Base-by-base conservation (phyloP, 2,329 filamentous ascomycete genomes). In the Ophiostoma sp. region DNA sequence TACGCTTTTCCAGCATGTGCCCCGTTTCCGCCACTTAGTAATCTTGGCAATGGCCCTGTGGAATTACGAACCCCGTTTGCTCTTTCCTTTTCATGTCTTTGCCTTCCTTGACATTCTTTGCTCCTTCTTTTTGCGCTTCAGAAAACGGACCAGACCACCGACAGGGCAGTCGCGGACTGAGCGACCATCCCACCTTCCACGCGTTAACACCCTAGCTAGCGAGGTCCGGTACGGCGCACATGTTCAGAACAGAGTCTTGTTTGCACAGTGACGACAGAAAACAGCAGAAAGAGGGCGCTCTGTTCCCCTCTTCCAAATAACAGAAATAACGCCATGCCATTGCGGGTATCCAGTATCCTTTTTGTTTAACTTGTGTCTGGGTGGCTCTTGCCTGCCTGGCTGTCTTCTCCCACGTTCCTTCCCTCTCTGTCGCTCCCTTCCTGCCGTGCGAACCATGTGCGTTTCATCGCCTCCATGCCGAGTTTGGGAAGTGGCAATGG, bases 401-500 rank as follows among this genome's bases (percentile, higher is more conserved):
- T 39, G 59, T 57, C 15, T 12, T 31, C 39, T 28, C 50, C 36
- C 17, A 63, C 31, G 48, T 22, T 11, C 52, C 36, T 28, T 45
- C 12, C n/a, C 39, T 31, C 22, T 31, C n/a, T 11, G 63, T 19
- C 57, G 55, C 28, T 36, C 11, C 69, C 33, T 70, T 61, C 69
- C 36, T 61, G 50, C 17, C 12, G 33, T 39, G 50, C 42, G 39
- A 55, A 42, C 22, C 64, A 73, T 57, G 59, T 36, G 69, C 28
- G 69, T 74, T 74, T 71, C 72, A 74, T 74, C 72, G 69, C 22
- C 72, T 55, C 50, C 15, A 31, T 61, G 64, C 52, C 71, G 50
- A 39, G 70, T 72, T 72, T 72, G 61, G 71, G 52, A 69, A 72
- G 50, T 63, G 57, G 69, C 69, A 55, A 64, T 31, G 31, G 48